Evolutionary conservation across 2,329 filamentous ascomycete genomes (phyloP), one percentile per base, ranked within the genome.

Genomic region (Curvularia spicifera): DNA sequence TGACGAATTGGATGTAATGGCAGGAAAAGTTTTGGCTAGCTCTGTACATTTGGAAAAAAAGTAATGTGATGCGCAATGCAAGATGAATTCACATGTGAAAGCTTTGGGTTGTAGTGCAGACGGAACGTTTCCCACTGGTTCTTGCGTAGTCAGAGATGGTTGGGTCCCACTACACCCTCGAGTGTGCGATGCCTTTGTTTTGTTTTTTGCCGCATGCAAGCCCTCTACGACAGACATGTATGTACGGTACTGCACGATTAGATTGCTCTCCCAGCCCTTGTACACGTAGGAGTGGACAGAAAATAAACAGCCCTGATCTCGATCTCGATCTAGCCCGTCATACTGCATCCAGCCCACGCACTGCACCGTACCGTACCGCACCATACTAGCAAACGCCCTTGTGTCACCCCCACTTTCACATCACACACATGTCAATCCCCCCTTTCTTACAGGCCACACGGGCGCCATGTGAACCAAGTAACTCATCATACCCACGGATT

Each of bases 31-130:
- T 35, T 58, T 64, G 57, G 51, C 35, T 55, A 20, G 48, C 56
- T n/a, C 61, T 68, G 64, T 65, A 70, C 56, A 65, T 44, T 43
- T 65, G 66, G 12, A 47, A 49, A 54, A 54, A 54, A 54, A 54
- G 42, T 33, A 56, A 49, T 46, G 50, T 53, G 44, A 66, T 60
- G 44, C 7, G 44, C 53, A 37, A 45, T 20, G 28, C 39, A 35
- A 26, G 12, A 15, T 15, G 29, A 50, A 20, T 18, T 43, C 22
- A 40, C 42, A 37, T 40, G 31, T 49, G 51, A 40, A 44, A 10
- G 46, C 20, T 31, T 44, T 4, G 28, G 31, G 2, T 26, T 20
- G 22, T 18, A 22, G 51, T 37, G 20, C 9, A 20, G 8, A 37
- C 10, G n/a, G 22, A n/a, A 22, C 22, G 24, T 18, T 33, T 40